Evolutionary conservation across 2,329 filamentous ascomycete species (phyloP).

Genomic region (Fusarium hostae): DNA sequence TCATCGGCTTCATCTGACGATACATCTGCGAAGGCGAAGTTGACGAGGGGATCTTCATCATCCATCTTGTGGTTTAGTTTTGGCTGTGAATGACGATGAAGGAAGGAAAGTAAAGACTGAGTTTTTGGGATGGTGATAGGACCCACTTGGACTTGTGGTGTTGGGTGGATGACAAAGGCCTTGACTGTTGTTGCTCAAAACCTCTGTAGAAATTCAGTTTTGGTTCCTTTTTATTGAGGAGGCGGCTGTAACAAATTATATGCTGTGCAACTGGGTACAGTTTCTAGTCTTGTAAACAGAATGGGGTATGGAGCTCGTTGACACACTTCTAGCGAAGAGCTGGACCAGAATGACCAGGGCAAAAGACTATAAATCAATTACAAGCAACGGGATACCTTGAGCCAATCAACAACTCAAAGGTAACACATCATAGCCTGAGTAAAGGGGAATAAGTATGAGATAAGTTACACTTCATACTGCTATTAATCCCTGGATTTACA

Average conservation of each 20-base stretch:
- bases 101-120: background rate
- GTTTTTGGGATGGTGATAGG: constrained; percentile 29
- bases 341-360: too few relatives aligned
- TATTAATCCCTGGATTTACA: background rate
- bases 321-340: too few relatives aligned
- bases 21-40: constrained; percentile 49
- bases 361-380: too few relatives aligned
- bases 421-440: background rate
- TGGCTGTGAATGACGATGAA: background rate
- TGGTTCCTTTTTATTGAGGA: too few relatives aligned
- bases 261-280: background rate
- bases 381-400: too few relatives aligned
- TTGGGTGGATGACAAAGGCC: constrained; percentile 4
- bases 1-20: constrained; percentile 51
- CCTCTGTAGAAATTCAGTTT: background rate
- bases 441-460: background rate
- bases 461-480: background rate
- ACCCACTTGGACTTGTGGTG: constrained; percentile 31
- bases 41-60: constrained; percentile 46
- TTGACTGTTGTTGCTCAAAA: background rate
- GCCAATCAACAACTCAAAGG: too few relatives aligned
- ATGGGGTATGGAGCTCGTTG: background rate
- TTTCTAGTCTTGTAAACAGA: background rate
- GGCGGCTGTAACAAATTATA: too few relatives aligned
- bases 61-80: constrained; percentile 41